Evolutionary conservation across 1,139 yeast species (phyloP).

Genomic region (Taiozyma sp.): DNA sequence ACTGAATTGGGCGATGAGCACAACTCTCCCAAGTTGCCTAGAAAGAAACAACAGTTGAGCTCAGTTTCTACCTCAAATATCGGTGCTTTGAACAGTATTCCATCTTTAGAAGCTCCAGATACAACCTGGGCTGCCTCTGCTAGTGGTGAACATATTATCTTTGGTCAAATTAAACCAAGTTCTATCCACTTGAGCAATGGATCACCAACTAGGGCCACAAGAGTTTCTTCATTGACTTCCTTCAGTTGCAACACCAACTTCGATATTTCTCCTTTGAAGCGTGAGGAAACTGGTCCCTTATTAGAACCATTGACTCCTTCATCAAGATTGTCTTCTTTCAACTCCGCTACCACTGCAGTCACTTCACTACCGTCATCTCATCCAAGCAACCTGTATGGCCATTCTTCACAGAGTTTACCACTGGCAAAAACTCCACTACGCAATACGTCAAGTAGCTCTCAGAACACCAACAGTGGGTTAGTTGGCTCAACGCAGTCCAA

Average conservation of each 20-base stretch:
- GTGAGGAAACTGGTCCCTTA: slow-evolving; percentile 58
- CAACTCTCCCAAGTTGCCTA: slow-evolving; percentile 9
- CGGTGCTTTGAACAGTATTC: slow-evolving; percentile 26
- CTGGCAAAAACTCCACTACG: slow-evolving; percentile 19
- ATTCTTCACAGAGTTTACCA: slow-evolving; percentile 1
- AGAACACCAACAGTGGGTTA: slow-evolving; percentile 8
- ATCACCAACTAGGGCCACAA: slow-evolving; percentile 10
- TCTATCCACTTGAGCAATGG: background rate
- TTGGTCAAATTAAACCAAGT: slow-evolving; percentile 22
- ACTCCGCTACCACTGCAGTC: slow-evolving; percentile 13
- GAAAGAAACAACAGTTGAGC: slow-evolving; percentile 15
- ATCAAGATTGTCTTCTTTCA: slow-evolving; percentile 18
- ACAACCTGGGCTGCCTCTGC: slow-evolving; percentile 35
- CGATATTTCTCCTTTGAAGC: slow-evolving; percentile 56
- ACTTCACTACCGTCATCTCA: slow-evolving; percentile 14
- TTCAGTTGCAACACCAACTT: slow-evolving; percentile 62
- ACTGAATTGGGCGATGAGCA: slow-evolving; percentile 6
- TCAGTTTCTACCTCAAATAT: slow-evolving; percentile 11
- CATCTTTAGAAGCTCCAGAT: slow-evolving; percentile 36
- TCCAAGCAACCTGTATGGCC: slow-evolving; percentile 21
- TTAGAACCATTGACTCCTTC: slow-evolving; percentile 43
- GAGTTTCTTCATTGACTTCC: slow-evolving; percentile 37
- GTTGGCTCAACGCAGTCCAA: slow-evolving; percentile 13
- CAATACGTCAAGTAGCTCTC: slow-evolving; percentile 13
- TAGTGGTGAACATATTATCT: slow-evolving; percentile 29